Percentiles rank a stretch among this genome's conserved stretches.
Evolutionary conservation across 176 grass and related monocot species (phyloP).

Genomic region (Lolium multiflorum): DNA sequence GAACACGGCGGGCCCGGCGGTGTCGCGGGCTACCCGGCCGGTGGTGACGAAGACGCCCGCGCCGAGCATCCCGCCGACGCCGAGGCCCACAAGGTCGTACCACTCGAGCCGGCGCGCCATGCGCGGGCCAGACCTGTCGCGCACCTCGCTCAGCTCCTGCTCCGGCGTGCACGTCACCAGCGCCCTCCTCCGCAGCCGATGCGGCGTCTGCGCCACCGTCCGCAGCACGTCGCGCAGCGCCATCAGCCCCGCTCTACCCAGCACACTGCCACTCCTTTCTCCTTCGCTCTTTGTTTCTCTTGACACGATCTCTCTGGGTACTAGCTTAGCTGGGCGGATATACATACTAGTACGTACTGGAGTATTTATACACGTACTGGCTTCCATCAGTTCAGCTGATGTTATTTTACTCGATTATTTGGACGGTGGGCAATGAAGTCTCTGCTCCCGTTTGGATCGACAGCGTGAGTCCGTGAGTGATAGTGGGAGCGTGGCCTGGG

Average conservation of each 20-base stretch:
- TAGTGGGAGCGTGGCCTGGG: neutral
- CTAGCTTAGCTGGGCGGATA: neutral
- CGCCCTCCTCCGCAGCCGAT: conserved; percentile 61
- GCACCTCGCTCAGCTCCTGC: conserved; percentile 84
- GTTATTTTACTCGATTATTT: conserved; percentile 14
- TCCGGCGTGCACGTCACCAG: conserved; percentile 76
- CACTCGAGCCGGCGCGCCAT: conserved; percentile 81
- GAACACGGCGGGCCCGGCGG: conserved; percentile 57
- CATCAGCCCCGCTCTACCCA: conserved; percentile 25
- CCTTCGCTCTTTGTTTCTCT: neutral
- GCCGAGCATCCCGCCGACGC: conserved; percentile 65
- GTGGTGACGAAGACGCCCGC: conserved; percentile 69
- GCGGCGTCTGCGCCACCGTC: conserved; percentile 65
- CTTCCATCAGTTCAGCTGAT: conserved; percentile 43
- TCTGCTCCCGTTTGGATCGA: neutral
- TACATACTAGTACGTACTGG: neutral
- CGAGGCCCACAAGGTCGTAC: conserved; percentile 85
- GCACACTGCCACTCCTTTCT: conserved; percentile 3
- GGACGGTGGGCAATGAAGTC: conserved; percentile 49
- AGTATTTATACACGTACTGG: conserved; percentile 27
- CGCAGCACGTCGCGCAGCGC: conserved; percentile 59
- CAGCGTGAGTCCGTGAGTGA: conserved; percentile 4
- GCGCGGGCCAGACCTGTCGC: conserved; percentile 73
- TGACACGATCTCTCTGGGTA: neutral
- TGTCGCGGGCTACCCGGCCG: conserved; percentile 50